These are phyloP conservation scores for Bimuria novae-zelandiae DNA, from an alignment of 2,329 filamentous ascomycete genomes.

Conservation along the genomic window DNA sequence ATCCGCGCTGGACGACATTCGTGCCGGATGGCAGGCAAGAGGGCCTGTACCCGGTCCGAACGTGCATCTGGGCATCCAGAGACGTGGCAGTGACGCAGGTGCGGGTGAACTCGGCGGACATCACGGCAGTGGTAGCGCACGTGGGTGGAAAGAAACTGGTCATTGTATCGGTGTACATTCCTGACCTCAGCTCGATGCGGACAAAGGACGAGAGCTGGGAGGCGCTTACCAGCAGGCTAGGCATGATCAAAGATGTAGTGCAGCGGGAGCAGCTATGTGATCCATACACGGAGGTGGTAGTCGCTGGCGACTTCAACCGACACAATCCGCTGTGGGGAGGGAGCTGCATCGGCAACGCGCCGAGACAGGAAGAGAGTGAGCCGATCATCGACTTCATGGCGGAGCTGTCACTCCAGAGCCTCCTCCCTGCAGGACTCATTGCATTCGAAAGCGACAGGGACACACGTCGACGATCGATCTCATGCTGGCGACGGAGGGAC, in stretches of 20 bases:
- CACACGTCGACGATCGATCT: conserved; percentile 16
- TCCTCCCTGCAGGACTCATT: conserved; percentile 12
- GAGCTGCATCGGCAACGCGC: conserved; percentile 6
- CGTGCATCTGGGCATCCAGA: too few relatives aligned
- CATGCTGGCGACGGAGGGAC: conserved; percentile 12
- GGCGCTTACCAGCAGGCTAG: conserved; percentile 13
- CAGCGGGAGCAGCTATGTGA: conserved; percentile 13
- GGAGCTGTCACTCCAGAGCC: conserved; percentile 17
- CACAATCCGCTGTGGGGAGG: conserved; percentile 19
- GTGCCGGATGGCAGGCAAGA: too few relatives aligned
- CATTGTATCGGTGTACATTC: too few relatives aligned
- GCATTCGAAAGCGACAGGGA: conserved; percentile 5
- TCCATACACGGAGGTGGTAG: conserved; percentile 16
- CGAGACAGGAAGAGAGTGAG: conserved; percentile 15
- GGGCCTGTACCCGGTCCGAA: too few relatives aligned
- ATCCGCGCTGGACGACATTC: too few relatives aligned
- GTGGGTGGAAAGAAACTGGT: too few relatives aligned
- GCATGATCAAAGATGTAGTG: conserved; percentile 12
- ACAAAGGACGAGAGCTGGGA: conserved; percentile 9
- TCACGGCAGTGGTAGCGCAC: too few relatives aligned
- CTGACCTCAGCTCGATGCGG: conserved; percentile 6
- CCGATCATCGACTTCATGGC: conserved; percentile 21
- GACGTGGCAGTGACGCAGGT: too few relatives aligned
- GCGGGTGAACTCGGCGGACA: too few relatives aligned
- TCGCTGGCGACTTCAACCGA: too few relatives aligned